Evolutionary conservation across 1,284 basidiomycete species (phyloP), one percentile per base, ranked within the genome.

Genomic region (Trametes polyzona): DNA sequence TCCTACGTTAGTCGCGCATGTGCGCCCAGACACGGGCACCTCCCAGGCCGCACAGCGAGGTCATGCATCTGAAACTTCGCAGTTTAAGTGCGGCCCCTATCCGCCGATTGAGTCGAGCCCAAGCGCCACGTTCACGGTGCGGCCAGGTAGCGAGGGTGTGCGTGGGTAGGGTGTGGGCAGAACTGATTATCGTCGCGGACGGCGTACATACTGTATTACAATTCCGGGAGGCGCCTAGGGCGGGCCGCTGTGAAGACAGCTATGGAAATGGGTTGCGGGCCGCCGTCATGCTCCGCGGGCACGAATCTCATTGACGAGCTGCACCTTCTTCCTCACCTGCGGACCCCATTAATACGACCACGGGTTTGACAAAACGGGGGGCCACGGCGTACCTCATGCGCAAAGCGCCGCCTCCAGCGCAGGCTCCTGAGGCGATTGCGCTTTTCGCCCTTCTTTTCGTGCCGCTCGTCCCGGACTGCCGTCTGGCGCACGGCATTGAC

Each of bases 401-500:
- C 84, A 71, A 90, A 90, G 58, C 79, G 79, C 65, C 78, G 81
- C 66, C 87, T 79, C 84, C 87, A 88, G 56, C 87, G 78, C 67
- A 85, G 76, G 65, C 86, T 88, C 55, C 71, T 73, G 63, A 90
- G 70, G 65, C 86, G 78, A 58, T 86, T 78, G 57, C 87, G 81
- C 69, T 87, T 88, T 50, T 76, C 79, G 46, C 87, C 87, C 71
- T 83, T 83, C 74, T 87, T 87, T 71, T 91, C 90, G 67, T 92
- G 90, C 63, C 90, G 76, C 59, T 80, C 76, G 46, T 76, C 70
- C 62, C 76, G 63, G 46, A 76, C 74, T 32, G 85, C 71, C 60
- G 87, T 84, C 32, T 65, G 64, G 16, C 75, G 70, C 11, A 93
- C 83, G 57, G 71, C 77, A 65, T 92, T 93, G 27, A 75, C 72